Percentiles rank a stretch among this genome's conserved stretches.
phyloP scores from a whole-genome alignment of 78 protist genomes.

The Dictyostelium citrinum region DNA sequence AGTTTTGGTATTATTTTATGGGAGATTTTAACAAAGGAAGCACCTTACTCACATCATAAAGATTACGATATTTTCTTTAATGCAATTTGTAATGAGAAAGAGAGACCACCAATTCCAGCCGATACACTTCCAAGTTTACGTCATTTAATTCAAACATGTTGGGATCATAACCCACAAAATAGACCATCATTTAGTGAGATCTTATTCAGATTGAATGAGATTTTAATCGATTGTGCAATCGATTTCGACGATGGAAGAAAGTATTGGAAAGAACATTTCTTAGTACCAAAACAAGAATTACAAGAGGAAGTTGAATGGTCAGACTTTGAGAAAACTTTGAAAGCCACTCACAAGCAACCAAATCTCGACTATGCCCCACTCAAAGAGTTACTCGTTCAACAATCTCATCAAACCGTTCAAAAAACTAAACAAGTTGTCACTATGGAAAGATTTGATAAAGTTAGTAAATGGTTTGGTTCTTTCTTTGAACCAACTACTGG shows the following conservation, averaged over 20 bases:
- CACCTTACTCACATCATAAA: conserved; percentile 75
- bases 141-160: conserved; percentile 69
- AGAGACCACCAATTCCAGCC: conserved; percentile 73
- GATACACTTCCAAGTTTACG: conserved; percentile 62
- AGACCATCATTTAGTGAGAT: conserved; percentile 77
- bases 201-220: conserved; percentile 57
- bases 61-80: conserved; percentile 74
- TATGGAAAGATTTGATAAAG: conserved; percentile 73
- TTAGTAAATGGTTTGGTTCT: conserved; percentile 81
- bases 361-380: conserved; percentile 38
- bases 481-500: conserved; percentile 47
- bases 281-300: conserved; percentile 62
- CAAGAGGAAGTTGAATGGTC: conserved; percentile 66
- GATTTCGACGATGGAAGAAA: conserved; percentile 68
- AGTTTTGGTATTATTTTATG: conserved; percentile 82
- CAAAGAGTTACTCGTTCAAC: conserved; percentile 60
- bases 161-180: conserved; percentile 73
- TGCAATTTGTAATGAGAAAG: conserved; percentile 73
- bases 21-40: conserved; percentile 77
- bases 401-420: conserved; percentile 67
- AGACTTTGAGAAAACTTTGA: conserved; percentile 53
- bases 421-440: conserved; percentile 73
- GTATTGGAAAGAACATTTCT: conserved; percentile 73
- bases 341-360: neutral
- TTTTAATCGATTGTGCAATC: conserved; percentile 75